These are phyloP conservation scores for Scheffersomyces quercinus DNA, from an alignment of 1,139 yeast species.

Conservation along the genomic window DNA sequence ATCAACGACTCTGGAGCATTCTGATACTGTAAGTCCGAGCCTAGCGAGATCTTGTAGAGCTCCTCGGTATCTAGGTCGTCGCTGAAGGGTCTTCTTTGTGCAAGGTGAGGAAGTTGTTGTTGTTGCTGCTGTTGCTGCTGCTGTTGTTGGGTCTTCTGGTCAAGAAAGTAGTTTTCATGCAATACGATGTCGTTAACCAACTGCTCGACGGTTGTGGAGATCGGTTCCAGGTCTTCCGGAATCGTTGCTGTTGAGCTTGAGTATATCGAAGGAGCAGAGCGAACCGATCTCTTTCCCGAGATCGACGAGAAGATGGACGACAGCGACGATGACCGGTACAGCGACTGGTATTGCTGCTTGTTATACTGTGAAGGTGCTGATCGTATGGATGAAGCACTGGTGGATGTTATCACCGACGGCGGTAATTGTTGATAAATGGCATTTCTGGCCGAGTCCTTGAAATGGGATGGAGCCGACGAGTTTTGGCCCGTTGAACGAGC, in stretches of 20 bases:
- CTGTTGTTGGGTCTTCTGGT: conserved; percentile 12
- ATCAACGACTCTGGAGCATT: conserved; percentile 40
- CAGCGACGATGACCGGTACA: conserved; percentile 31
- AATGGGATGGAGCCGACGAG: conserved; percentile 42
- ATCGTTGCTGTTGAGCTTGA: conserved; percentile 47
- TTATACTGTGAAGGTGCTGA: conserved; percentile 34
- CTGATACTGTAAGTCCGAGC: conserved; percentile 43
- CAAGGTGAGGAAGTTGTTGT: conserved; percentile 2
- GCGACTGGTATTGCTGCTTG: conserved; percentile 16
- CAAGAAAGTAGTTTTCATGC: conserved; percentile 37
- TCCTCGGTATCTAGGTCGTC: conserved; percentile 28
- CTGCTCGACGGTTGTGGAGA: conserved; percentile 46
- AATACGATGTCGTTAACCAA: conserved; percentile 44
- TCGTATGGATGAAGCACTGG: conserved; percentile 27
- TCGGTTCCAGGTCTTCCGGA: conserved; percentile 49
- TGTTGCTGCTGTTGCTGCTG: conserved; percentile 9
- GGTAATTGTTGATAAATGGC: conserved; percentile 50
- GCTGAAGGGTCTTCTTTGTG: conserved; percentile 2
- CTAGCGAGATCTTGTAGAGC: conserved; percentile 40
- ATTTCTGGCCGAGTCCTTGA: conserved; percentile 47
- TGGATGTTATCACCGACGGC: conserved; percentile 25
- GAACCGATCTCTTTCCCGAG: conserved; percentile 36
- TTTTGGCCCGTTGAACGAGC: conserved; percentile 29
- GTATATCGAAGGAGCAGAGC: conserved; percentile 47
- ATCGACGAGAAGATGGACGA: conserved; percentile 30